Percentiles rank a stretch among this genome's conserved stretches.
Conservation (phyloP, 371 early-diverging fungal species). For the Lichtheimia corymbifera region DNA sequence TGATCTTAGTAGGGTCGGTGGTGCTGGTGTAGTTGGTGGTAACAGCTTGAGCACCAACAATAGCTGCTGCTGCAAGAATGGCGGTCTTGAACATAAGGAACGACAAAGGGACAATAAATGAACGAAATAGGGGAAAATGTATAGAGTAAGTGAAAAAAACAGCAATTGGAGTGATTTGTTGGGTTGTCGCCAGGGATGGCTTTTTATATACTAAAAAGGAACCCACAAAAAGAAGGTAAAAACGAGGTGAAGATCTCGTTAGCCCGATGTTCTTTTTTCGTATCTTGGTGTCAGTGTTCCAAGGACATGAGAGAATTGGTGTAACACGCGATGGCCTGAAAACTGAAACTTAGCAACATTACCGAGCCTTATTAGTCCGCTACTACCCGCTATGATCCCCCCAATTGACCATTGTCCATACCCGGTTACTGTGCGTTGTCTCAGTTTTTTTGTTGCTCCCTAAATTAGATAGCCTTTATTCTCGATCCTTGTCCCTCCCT, state of each 20-base stretch:
- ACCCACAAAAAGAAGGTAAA: conserved; percentile 1
- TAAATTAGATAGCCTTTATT: no score
- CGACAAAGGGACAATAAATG: conserved; percentile 15
- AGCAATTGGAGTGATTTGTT: background rate
- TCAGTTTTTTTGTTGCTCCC: no score
- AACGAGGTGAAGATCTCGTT: background rate
- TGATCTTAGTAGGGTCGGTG: conserved; percentile 28
- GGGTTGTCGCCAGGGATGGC: background rate
- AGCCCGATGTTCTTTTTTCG: no score
- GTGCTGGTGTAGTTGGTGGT: conserved; percentile 27
- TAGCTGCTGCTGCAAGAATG: conserved; percentile 12
- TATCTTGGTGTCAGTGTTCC: no score
- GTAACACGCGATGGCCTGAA: no score
- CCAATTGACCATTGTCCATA: no score
- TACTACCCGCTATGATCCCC: no score
- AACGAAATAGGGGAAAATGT: conserved; percentile 9
- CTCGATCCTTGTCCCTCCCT: no score
- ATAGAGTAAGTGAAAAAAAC: background rate
- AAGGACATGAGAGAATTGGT: no score
- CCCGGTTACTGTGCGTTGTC: no score
- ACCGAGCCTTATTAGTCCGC: no score
- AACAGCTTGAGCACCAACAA: conserved; percentile 19
- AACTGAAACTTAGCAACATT: no score
- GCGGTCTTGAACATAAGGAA: conserved; percentile 21
- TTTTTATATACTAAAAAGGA: background rate